Conservation (phyloP, 2,329 filamentous ascomycete species). For the Trichoderma aggressivum region DNA sequence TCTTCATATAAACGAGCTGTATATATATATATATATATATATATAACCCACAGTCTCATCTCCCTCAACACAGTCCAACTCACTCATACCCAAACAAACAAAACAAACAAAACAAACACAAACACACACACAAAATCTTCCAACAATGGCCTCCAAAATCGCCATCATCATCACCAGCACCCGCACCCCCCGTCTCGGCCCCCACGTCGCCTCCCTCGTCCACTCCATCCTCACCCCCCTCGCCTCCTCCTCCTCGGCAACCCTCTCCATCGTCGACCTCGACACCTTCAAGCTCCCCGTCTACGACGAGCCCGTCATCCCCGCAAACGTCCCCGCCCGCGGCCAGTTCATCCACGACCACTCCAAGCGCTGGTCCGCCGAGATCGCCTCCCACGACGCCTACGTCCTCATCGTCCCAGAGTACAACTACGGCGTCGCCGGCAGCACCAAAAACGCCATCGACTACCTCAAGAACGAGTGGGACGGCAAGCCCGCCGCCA, state of each 20-base stretch:
- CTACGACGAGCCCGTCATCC: slow-evolving; percentile 39
- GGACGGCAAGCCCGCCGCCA: slow-evolving; percentile 49
- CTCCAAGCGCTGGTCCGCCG: slow-evolving; percentile 40
- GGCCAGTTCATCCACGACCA: slow-evolving; percentile 36
- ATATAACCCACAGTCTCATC: background rate
- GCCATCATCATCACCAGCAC: slow-evolving; percentile 17
- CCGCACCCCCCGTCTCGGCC: slow-evolving; percentile 14
- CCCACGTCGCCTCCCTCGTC: slow-evolving; percentile 4
- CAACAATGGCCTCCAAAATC: slow-evolving; percentile 7
- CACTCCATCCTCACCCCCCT: background rate
- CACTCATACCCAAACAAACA: background rate
- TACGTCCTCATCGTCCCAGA: slow-evolving; percentile 46
- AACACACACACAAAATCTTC: background rate
- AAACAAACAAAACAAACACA: no score
- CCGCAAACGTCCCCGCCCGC: slow-evolving; percentile 33
- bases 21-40: no score
- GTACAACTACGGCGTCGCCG: slow-evolving; percentile 55
- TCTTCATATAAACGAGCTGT: no score
- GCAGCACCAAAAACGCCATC: slow-evolving; percentile 55
- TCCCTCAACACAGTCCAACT: background rate
- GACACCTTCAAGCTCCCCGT: slow-evolving; percentile 41
- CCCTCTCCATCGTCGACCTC: slow-evolving; percentile 34
- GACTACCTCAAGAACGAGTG: slow-evolving; percentile 58
- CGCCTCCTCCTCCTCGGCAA: background rate
- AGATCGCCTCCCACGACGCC: slow-evolving; percentile 40